phyloP scores from a whole-genome alignment of 1,139 yeast species.

The Suhomyces guaymorum region DNA sequence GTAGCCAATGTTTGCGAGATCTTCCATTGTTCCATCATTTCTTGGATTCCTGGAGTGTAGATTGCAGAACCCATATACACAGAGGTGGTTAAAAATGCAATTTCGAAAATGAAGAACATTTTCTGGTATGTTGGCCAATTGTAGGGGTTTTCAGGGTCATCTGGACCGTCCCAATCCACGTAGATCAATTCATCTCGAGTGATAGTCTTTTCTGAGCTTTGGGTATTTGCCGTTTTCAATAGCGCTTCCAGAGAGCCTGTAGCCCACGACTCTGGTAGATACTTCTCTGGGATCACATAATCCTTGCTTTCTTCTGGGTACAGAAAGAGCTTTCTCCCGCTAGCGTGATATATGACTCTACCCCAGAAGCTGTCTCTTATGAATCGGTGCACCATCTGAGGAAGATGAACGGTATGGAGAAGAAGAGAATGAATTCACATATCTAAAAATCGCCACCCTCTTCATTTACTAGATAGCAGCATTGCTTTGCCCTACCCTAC shows the following conservation, averaged over 20 bases:
- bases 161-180: slow-evolving; percentile 47
- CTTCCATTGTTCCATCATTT: slow-evolving; percentile 29
- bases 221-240: background rate
- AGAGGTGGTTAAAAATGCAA: slow-evolving; percentile 48
- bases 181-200: slow-evolving; percentile 11
- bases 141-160: slow-evolving; percentile 58
- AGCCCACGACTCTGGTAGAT: background rate
- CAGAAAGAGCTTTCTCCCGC: slow-evolving; percentile 28
- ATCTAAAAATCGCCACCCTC: no score
- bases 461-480: no score
- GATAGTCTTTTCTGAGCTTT: background rate
- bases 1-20: slow-evolving; percentile 29
- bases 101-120: slow-evolving; percentile 35
- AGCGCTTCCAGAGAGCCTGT: background rate
- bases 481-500: no score
- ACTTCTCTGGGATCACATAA: background rate
- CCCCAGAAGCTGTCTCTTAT: slow-evolving; percentile 38
- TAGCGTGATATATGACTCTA: slow-evolving; percentile 31
- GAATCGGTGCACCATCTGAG: slow-evolving; percentile 14
- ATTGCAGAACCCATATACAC: slow-evolving; percentile 64
- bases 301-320: slow-evolving; percentile 31
- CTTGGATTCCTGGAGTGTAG: slow-evolving; percentile 54
- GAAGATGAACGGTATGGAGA: background rate
- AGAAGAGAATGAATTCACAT: slow-evolving; percentile 1
- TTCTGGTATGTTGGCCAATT: slow-evolving; percentile 53